A percentile compares a stretch with the other conserved stretches of the same genome.
Evolutionary conservation across 306 rosid genomes (phyloP).

Genomic region (Alnus rubra): DNA sequence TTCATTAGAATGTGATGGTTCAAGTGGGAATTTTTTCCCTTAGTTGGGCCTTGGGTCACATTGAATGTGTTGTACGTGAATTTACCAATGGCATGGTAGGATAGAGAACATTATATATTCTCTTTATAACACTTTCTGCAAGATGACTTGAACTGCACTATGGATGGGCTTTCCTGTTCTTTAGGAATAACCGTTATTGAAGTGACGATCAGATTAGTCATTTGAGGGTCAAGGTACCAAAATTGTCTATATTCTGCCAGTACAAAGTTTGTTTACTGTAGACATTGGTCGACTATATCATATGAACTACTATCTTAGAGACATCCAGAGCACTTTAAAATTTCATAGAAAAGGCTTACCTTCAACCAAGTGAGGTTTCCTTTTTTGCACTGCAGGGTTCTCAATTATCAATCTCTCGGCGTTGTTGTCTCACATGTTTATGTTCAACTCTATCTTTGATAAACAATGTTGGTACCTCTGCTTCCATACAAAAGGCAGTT

Average conservation of each 20-base stretch:
- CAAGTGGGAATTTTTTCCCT: background rate
- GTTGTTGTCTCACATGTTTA: conserved; percentile 67
- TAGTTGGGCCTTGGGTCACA: background rate
- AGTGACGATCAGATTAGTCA: background rate
- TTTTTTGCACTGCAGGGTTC: conserved; percentile 40
- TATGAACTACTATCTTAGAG: background rate
- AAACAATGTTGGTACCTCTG: conserved; percentile 32
- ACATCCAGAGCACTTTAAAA: background rate
- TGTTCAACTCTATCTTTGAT: conserved; percentile 58
- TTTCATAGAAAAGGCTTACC: background rate
- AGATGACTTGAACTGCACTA: background rate
- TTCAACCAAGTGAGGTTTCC: background rate
- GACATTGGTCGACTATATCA: background rate
- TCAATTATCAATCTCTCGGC: conserved; percentile 53
- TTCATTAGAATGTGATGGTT: conserved; percentile 2
- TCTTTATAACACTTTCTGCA: background rate
- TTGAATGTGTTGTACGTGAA: background rate
- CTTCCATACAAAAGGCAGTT: conserved; percentile 40
- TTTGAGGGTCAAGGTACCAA: background rate
- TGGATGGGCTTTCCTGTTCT: background rate
- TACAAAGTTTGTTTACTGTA: background rate
- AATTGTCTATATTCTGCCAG: background rate
- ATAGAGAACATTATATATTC: background rate
- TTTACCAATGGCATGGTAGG: background rate
- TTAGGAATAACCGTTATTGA: background rate